Base-by-base conservation (phyloP, 2,329 filamentous ascomycete genomes). In the Escovopsis sp. region DNA sequence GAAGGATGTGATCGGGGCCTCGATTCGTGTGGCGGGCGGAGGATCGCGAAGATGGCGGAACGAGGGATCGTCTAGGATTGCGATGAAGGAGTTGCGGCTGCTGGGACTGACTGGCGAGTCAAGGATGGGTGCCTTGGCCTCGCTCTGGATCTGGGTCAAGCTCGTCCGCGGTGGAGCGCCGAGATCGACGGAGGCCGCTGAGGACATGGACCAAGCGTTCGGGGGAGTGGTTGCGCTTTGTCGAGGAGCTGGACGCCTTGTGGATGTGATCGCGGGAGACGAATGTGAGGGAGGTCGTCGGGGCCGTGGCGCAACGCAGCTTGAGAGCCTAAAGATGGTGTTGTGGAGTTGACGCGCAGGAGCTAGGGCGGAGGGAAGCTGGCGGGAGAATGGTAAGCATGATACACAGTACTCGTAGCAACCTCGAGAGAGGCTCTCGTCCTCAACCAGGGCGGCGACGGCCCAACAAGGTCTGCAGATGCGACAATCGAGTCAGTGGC, bases 41-140 rank as follows among this genome's bases (percentile, higher is more conserved):
- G 28, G 28, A 33, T 58, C 54, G 54, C 67, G 59, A 49, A 68
- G 67, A 48, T 63, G 65, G 51, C 66, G 64, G 58, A 72, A 70
- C 55, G 74, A 73, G 28, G 69, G 69, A 49, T 74, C 70, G 63
- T 75, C 68, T 53, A 71, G 59, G 47, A 75, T 70, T 45, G 70
- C 73, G 40, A 64, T 56, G 48, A 73, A 59, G 15, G 71, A 76
- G 50, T 69, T 67, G 46, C 69, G 64, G 51, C 59, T 56, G 41
- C 49, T 52, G 8, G 51, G 47, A 36, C 56, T 56, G 48, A 55
- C 52, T 44, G 49, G 44, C 35, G 44, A 41, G 3, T 32, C 40
- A 26, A 38, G 15, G 9, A 39, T 10, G 36, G 37, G 38, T 26
- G 40, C 37, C 18, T 26, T 34, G 38, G 15, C 23, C 7, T 36